phyloP scores from a whole-genome alignment of 306 rosid genomes.

The Luffa acutangula region DNA sequence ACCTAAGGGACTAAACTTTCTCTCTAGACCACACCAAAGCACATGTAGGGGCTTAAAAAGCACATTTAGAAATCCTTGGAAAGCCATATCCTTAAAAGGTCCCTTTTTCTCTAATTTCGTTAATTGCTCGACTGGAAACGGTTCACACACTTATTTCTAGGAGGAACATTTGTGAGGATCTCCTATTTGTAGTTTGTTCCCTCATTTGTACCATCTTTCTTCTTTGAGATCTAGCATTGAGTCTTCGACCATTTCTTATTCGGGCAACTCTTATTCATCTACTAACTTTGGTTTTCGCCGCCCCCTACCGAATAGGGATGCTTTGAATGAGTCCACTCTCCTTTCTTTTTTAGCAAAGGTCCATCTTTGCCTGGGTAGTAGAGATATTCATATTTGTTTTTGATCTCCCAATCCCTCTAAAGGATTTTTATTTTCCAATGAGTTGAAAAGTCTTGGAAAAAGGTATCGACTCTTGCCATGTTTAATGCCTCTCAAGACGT shows the following conservation, averaged over 20 bases:
- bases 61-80: too few relatives aligned
- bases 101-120: too few relatives aligned
- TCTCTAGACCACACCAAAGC: not conserved
- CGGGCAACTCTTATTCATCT: not conserved
- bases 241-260: too few relatives aligned
- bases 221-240: not conserved
- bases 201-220: not conserved
- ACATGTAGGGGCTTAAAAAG: too few relatives aligned
- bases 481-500: too few relatives aligned
- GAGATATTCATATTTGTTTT: not conserved
- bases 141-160: too few relatives aligned
- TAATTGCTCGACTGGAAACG: too few relatives aligned
- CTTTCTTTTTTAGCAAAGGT: not conserved
- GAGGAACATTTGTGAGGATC: too few relatives aligned
- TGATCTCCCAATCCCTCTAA: not conserved
- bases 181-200: too few relatives aligned
- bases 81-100: too few relatives aligned
- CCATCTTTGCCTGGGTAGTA: not conserved
- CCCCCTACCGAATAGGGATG: not conserved
- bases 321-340: not conserved
- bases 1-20: not conserved
- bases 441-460: too few relatives aligned
- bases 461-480: too few relatives aligned
- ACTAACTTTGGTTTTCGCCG: not conserved
- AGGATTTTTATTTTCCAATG: not conserved